Evolutionary conservation across 140 eudicot species (phyloP).

Genomic region (Bidens hawaiensis): DNA sequence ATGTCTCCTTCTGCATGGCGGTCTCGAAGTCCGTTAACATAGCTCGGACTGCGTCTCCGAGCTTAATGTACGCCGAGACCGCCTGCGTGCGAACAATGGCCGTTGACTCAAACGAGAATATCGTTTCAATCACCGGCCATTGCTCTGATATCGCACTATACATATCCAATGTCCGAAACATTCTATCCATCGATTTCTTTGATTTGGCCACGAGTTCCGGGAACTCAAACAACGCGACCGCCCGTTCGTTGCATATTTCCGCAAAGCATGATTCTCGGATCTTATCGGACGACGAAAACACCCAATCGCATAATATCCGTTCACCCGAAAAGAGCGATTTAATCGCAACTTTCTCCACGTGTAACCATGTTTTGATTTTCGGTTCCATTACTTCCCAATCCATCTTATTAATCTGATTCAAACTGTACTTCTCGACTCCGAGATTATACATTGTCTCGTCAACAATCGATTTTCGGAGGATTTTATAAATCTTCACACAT

Average conservation of each 20-base stretch:
- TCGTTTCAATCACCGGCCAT: constrained; percentile 55
- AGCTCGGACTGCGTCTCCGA: constrained; percentile 47
- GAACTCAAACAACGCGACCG: constrained; percentile 41
- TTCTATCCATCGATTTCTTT: constrained; percentile 66
- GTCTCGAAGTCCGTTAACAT: constrained; percentile 60
- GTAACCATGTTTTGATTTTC: constrained; percentile 56
- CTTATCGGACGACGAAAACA: constrained; percentile 46
- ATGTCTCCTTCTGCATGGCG: constrained; percentile 56
- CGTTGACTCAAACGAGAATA: constrained; percentile 48
- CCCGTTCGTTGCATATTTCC: constrained; percentile 47
- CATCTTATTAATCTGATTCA: constrained; percentile 48
- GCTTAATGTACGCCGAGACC: constrained; percentile 36
- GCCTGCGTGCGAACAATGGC: constrained; percentile 45
- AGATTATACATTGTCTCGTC: constrained; percentile 64
- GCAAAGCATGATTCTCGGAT: constrained; percentile 57
- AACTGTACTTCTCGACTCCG: constrained; percentile 41
- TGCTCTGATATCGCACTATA: constrained; percentile 47
- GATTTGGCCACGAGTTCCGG: constrained; percentile 52
- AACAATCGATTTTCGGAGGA: constrained; percentile 54
- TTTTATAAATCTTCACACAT: constrained; percentile 51
- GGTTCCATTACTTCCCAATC: constrained; percentile 54
- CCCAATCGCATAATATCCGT: constrained; percentile 56
- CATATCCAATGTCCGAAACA: constrained; percentile 48
- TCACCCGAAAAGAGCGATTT: constrained; percentile 59
- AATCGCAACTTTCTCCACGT: constrained; percentile 41